Conservation (phyloP, 1,139 yeast genomes). For the Dujonia santamariae region DNA sequence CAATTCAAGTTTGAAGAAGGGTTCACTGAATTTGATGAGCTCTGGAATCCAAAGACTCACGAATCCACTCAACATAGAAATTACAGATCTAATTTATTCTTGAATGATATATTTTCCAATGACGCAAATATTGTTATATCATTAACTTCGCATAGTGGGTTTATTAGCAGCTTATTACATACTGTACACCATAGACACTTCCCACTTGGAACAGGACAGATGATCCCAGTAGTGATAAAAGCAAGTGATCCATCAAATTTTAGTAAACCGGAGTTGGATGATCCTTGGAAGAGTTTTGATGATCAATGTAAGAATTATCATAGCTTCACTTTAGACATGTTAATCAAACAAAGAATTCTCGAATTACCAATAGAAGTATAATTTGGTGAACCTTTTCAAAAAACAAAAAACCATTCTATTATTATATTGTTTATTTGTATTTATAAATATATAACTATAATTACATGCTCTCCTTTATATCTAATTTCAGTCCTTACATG, state of each 20-base stretch:
- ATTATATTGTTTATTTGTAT: not conserved
- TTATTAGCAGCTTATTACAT: conserved; percentile 27
- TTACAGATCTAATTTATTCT: conserved; percentile 25
- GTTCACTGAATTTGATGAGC: conserved; percentile 25
- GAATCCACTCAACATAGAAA: conserved; percentile 26
- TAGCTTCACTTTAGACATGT: not conserved
- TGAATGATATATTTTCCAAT: conserved; percentile 28
- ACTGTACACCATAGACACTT: conserved; percentile 25
- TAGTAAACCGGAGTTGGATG: conserved; percentile 8
- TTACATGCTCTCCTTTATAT: not conserved
- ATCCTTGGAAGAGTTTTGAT: conserved; percentile 10
- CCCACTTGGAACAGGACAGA: conserved; percentile 19
- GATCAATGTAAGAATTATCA: conserved; percentile 8
- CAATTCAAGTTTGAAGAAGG: conserved; percentile 26
- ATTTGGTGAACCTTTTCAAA: not conserved
- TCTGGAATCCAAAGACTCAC: conserved; percentile 24
- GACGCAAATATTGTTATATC: conserved; percentile 28
- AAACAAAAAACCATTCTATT: not conserved
- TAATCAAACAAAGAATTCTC: not conserved
- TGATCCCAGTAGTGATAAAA: conserved; percentile 19
- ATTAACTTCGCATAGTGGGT: conserved; percentile 33
- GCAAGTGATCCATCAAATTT: conserved; percentile 8
- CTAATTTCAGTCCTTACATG: too few species aligned
- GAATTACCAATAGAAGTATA: not conserved
- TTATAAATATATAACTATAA: not conserved